Percentiles rank a stretch among this genome's conserved stretches.
Conservation (phyloP, 108 stramenopile species). For the Skeletonema costatum region DNA sequence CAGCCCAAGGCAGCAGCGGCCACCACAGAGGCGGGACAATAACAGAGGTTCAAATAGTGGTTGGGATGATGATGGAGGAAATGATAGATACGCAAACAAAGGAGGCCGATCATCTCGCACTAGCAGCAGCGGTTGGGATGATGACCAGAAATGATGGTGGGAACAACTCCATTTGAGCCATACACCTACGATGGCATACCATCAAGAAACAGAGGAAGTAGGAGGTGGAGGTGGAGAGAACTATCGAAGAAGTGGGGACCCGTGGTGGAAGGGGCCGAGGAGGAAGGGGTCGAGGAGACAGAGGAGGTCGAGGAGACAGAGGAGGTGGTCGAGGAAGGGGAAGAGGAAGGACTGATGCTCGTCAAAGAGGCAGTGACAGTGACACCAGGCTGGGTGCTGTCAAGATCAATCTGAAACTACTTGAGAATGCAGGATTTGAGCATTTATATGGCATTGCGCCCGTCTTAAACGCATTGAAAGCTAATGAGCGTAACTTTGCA, state of each 20-base stretch:
- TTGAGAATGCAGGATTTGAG: conserved; percentile 79
- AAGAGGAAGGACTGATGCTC: neutral
- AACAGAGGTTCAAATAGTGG: neutral
- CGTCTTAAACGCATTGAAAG: conserved; percentile 75
- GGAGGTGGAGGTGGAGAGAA: conserved; percentile 26
- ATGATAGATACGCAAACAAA: neutral
- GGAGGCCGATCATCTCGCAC: neutral
- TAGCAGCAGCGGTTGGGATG: conserved; percentile 5
- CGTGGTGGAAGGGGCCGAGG: conserved; percentile 15
- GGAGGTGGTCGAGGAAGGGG: neutral
- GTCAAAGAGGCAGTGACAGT: conserved; percentile 18
- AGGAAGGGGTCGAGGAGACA: neutral
- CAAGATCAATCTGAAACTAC: conserved; percentile 73
- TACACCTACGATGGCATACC: neutral
- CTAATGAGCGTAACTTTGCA: conserved; percentile 64
- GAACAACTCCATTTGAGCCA: neutral
- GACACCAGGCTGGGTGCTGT: neutral
- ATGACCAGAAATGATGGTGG: conserved; percentile 11
- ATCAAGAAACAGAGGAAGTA: conserved; percentile 16
- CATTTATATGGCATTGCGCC: conserved; percentile 87
- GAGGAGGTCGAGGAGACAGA: conserved; percentile 3
- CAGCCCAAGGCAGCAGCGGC: neutral
- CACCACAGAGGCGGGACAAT: neutral
- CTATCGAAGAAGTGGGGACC: neutral
- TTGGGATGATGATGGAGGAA: neutral